Percentiles rank a stretch among this genome's conserved stretches.
Evolutionary conservation across 148 eudicot genomes (phyloP).

Genomic region (Heliamphora exappendiculata): DNA sequence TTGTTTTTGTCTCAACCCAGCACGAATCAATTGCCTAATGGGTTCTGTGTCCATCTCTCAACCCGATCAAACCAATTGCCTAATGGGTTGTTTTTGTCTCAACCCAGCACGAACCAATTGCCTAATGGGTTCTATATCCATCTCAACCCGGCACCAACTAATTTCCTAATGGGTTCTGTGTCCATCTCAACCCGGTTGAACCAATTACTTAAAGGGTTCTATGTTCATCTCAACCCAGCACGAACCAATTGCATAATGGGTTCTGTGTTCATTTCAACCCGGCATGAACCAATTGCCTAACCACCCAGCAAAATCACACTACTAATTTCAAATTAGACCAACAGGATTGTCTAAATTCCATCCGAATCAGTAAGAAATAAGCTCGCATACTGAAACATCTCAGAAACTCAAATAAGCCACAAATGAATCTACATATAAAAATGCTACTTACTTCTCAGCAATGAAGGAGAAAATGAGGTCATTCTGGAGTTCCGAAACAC

Average conservation of each 20-base stretch:
- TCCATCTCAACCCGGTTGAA: too few relatives aligned
- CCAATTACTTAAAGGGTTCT: too few relatives aligned
- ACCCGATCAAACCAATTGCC: too few relatives aligned
- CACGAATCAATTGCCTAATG: too few relatives aligned
- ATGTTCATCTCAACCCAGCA: not conserved
- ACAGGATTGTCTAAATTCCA: not conserved
- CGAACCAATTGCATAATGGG: not conserved
- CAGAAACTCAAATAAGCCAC: not conserved
- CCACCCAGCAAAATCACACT: not conserved
- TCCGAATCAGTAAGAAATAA: not conserved
- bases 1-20: too few relatives aligned
- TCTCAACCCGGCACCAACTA: too few relatives aligned
- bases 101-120: too few relatives aligned
- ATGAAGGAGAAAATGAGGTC: conserved; percentile 53
- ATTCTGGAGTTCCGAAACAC: conserved; percentile 44
- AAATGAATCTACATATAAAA: not conserved
- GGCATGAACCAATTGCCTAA: not conserved
- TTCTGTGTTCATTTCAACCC: not conserved
- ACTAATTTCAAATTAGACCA: not conserved
- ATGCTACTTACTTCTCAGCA: conserved; percentile 18
- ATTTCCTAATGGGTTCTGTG: too few relatives aligned
- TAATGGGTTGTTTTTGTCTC: too few relatives aligned
- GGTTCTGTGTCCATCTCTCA: too few relatives aligned
- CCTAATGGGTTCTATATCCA: too few relatives aligned
- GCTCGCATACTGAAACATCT: not conserved